Conservation (phyloP, 2,329 filamentous ascomycete genomes). For the Penicillium palitans region DNA sequence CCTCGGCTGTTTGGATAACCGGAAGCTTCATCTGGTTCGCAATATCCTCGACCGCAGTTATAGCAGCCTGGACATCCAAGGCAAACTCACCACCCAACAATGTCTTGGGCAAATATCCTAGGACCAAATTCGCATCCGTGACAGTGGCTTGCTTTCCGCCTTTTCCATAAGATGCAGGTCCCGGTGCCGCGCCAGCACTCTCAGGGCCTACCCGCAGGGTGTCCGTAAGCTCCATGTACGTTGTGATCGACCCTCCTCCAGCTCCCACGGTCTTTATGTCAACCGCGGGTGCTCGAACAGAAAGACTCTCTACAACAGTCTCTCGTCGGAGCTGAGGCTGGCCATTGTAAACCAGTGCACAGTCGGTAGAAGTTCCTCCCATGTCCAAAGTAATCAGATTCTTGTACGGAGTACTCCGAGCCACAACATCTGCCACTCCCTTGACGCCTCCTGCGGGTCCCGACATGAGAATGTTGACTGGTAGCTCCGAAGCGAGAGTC, state of each 20-base stretch:
- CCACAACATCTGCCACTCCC: conserved; percentile 50
- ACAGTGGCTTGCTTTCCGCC: conserved; percentile 50
- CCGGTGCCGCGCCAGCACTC: conserved; percentile 51
- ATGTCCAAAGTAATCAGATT: conserved; percentile 54
- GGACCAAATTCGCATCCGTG: conserved; percentile 51
- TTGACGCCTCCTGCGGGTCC: conserved; percentile 54
- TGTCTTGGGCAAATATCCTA: conserved; percentile 51
- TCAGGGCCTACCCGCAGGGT: conserved; percentile 54
- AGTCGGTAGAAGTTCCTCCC: conserved; percentile 54
- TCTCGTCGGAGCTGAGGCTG: conserved; percentile 49
- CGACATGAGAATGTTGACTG: conserved; percentile 53
- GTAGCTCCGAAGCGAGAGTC: conserved; percentile 47
- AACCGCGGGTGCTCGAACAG: conserved; percentile 50
- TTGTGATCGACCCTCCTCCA: conserved; percentile 52
- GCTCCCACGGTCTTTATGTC: conserved; percentile 54
- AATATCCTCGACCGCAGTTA: conserved; percentile 44
- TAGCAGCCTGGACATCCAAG: conserved; percentile 48
- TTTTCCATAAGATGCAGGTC: conserved; percentile 53
- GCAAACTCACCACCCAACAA: conserved; percentile 50
- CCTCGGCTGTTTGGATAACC: conserved; percentile 47
- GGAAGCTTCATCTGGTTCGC: conserved; percentile 50
- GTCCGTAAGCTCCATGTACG: conserved; percentile 50
- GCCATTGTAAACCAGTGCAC: conserved; percentile 48
- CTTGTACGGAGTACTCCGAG: conserved; percentile 49
- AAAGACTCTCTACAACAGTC: conserved; percentile 47